A percentile compares a stretch with the other conserved stretches of the same genome.
Evolutionary conservation across 306 rosid genomes (phyloP).

Genomic region (Nissolia schottii): DNA sequence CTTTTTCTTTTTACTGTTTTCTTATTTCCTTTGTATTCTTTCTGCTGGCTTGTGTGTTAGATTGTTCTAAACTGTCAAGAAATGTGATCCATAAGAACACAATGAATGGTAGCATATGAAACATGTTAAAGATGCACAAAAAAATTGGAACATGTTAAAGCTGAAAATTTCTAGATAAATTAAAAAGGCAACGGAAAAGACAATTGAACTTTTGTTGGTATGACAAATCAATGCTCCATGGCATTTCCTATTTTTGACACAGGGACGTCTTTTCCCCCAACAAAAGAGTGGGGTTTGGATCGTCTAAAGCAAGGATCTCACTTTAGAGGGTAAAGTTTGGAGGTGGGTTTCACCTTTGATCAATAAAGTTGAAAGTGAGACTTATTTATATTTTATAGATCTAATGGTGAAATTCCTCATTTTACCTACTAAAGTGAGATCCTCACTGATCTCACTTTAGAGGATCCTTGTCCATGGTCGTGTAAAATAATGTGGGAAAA

Average conservation of each 20-base stretch:
- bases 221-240: background rate
- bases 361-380: no score
- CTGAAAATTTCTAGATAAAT: background rate
- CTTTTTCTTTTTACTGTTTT: background rate
- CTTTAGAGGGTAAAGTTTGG: no score
- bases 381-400: no score
- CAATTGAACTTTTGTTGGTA: background rate
- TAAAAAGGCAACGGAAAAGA: background rate
- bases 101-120: background rate
- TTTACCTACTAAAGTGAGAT: no score
- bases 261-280: no score
- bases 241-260: background rate
- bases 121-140: no score
- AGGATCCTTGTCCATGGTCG: no score
- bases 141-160: background rate
- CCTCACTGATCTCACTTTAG: no score
- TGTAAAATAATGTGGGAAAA: background rate
- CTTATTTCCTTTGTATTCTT: conserved; percentile 8
- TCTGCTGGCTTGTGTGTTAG: conserved; percentile 3
- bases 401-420: no score
- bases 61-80: background rate
- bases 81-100: background rate
- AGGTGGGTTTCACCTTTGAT: no score
- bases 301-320: no score
- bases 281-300: no score